Base-by-base conservation (phyloP, 106 monocot genomes). In the Dendrobium nobile region DNA sequence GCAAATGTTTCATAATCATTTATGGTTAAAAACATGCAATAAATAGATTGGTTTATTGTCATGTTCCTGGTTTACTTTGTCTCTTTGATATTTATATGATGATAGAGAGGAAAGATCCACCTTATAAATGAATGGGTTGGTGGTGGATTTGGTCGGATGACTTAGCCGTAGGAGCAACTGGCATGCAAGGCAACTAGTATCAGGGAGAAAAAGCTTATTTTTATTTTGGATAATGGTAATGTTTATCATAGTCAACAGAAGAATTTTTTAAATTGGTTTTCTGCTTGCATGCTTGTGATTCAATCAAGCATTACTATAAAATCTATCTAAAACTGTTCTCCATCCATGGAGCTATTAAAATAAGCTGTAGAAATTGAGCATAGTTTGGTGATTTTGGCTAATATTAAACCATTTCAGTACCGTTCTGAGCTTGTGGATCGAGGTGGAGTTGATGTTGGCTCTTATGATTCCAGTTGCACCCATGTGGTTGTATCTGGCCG, bases 401-500 rank as follows among this genome's bases (percentile, higher is more conserved):
- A 48, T 84, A 7, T 45, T 31, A n/a, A n/a, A 61, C 18, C 43
- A 31, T 81, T 81, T 75, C 85, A 99, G 99, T 99, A 99, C 43
- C 99, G 91, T 47, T 75, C 86, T 54, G 99, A 99, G 82, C 82
- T 99, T 70, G 83, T 88, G 64, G 70, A 83, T 9, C 82, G 87
- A 81, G 95, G 95, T 2, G 95, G 93, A 9, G 73, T 79, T 44
- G 91, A 95, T 76, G 88, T 87, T 0, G 95, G 93, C 0, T 77
- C 68, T 56, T 91, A 88, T 59, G 89, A 95, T 75, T 47, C 74
- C 17, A 90, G 70, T 55, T 95, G 99, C 54, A 99, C 93, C 33
- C 99, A 99, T 77, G 86, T 99, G 41, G 86, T 99, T 47, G 95
- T 95, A 20, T 90, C 77, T n/a, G 87, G 90, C 31, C 87, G 68